Conservation (phyloP, 2,329 filamentous ascomycete genomes). For the Neonectria punicea region DNA sequence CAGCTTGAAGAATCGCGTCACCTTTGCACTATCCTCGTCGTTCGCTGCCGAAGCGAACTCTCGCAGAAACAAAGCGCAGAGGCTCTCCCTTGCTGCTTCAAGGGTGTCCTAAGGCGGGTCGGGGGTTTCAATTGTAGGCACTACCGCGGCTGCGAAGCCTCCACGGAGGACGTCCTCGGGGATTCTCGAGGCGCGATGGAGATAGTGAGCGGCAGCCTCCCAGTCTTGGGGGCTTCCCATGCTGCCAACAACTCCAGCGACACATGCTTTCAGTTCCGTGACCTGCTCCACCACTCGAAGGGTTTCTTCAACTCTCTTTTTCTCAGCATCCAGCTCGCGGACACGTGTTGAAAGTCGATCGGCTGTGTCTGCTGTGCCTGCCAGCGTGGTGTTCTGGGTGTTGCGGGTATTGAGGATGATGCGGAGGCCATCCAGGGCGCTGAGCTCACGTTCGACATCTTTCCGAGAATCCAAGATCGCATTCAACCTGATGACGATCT, state of each 20-base stretch:
- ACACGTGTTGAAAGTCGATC: slow-evolving; percentile 87
- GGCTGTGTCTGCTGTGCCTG: slow-evolving; percentile 85
- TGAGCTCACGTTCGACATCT: slow-evolving; percentile 73
- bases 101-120: slow-evolving; percentile 90
- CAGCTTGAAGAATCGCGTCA: slow-evolving; percentile 97
- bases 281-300: slow-evolving; percentile 95
- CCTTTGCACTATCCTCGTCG: slow-evolving; percentile 86
- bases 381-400: slow-evolving; percentile 91
- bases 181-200: slow-evolving; percentile 83
- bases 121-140: slow-evolving; percentile 94
- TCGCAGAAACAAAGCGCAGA: slow-evolving; percentile 89
- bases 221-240: slow-evolving; percentile 99
- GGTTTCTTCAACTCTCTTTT: slow-evolving; percentile 89
- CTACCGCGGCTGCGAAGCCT: slow-evolving; percentile 90
- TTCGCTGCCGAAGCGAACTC: slow-evolving; percentile 94
- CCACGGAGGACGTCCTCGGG: slow-evolving; percentile 84
- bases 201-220: slow-evolving; percentile 93
- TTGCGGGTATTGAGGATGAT: slow-evolving; percentile 84
- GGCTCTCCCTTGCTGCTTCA: slow-evolving; percentile 84
- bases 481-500: not conserved
- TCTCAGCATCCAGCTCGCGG: slow-evolving; percentile 88
- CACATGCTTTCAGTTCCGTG: slow-evolving; percentile 94
- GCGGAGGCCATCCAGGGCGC: slow-evolving; percentile 88
- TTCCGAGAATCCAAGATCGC: not conserved
- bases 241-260: slow-evolving; percentile 93